A percentile compares a stretch with the other conserved stretches of the same genome.
These are phyloP conservation scores for Kingdonia uniflora DNA, from an alignment of 164 flowering plant species.

Conservation along the genomic window DNA sequence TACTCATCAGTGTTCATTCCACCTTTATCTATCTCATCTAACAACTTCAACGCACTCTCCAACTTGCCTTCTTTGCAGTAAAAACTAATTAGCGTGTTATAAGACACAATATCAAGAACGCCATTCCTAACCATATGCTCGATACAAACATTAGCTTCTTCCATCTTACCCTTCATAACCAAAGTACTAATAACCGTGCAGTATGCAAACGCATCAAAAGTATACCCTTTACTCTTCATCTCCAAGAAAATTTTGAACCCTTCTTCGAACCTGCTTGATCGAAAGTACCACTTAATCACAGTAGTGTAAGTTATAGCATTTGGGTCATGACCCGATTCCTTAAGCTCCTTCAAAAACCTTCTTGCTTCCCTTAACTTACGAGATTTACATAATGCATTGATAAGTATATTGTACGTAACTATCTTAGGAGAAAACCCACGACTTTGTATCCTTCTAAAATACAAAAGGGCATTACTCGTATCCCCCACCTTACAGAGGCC, in stretches of 20 bases:
- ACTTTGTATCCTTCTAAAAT: slow-evolving; percentile 48
- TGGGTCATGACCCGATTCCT: slow-evolving; percentile 37
- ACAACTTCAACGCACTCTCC: slow-evolving; percentile 38
- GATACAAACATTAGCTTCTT: slow-evolving; percentile 44
- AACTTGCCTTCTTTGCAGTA: slow-evolving; percentile 53
- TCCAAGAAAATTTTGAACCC: slow-evolving; percentile 53
- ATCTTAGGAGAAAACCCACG: slow-evolving; percentile 43
- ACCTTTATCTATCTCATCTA: slow-evolving; percentile 45
- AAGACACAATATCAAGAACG: slow-evolving; percentile 53
- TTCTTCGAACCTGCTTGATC: slow-evolving; percentile 26
- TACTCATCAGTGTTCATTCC: slow-evolving; percentile 53
- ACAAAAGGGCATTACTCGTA: slow-evolving; percentile 38
- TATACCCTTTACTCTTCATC: slow-evolving; percentile 60
- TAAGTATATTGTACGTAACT: slow-evolving; percentile 68
- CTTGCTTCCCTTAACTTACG: slow-evolving; percentile 32
- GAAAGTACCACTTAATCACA: slow-evolving; percentile 60
- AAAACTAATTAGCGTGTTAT: slow-evolving; percentile 55
- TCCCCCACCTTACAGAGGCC: slow-evolving; percentile 70
- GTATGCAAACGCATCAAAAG: slow-evolving; percentile 64
- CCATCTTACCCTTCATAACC: slow-evolving; percentile 34
- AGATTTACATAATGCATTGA: slow-evolving; percentile 65
- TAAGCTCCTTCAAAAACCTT: slow-evolving; percentile 45
- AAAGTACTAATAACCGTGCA: slow-evolving; percentile 60
- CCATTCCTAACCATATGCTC: slow-evolving; percentile 45
- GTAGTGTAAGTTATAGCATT: slow-evolving; percentile 75